Base-by-base conservation (phyloP, 169 alveolate species). In the Eimeria zaria region DNA sequence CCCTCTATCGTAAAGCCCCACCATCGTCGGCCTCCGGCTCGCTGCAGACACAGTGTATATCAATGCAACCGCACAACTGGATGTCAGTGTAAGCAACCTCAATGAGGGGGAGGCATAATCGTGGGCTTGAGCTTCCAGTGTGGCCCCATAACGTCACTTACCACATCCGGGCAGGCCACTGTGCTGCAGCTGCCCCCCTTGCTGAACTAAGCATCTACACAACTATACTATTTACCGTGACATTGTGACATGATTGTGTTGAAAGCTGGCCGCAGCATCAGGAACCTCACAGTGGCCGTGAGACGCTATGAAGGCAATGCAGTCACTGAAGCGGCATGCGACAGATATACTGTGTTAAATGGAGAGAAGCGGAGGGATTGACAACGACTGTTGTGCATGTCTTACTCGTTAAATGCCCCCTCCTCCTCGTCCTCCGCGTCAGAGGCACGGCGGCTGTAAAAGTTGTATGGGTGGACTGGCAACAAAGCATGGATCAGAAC, bases 401-500 rank as follows among this genome's bases (percentile, higher is more conserved):
- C 93, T 62, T 12, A 87, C 93, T 87, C 93, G 80, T 39, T 53
- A 39, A 87, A 87, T 5, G 64, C 51, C 64, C 83, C 80, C 48
- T 87, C 93, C 83, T 87, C 93, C 27, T 87, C 93, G 12, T 87
- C 93, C 58, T 44, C 93, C 18, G 93, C 46, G 93, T 87, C 93
- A 12, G 93, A 87, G 16, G 62, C 16, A 41, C 83, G 93, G 46
- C 93, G 93, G 62, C 83, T 73, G 62, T 87, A 87, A 33, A 87
- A 87, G 83, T 41, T 64, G 93, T 87, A 87, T 30, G 93, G 93
- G 60, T 87, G 93, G 39, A 87, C 91, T 51, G 96, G 96, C 69
- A 91, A 74, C 73, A 78, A 24, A 1, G 89, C 83, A 48, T 91
- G 96, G 48, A 91, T 69, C 33, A 83, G 51, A 18, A 91, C 76